These are phyloP conservation scores for Orbilia oligospora DNA, from an alignment of 2,329 filamentous ascomycete species.

Conservation along the genomic window DNA sequence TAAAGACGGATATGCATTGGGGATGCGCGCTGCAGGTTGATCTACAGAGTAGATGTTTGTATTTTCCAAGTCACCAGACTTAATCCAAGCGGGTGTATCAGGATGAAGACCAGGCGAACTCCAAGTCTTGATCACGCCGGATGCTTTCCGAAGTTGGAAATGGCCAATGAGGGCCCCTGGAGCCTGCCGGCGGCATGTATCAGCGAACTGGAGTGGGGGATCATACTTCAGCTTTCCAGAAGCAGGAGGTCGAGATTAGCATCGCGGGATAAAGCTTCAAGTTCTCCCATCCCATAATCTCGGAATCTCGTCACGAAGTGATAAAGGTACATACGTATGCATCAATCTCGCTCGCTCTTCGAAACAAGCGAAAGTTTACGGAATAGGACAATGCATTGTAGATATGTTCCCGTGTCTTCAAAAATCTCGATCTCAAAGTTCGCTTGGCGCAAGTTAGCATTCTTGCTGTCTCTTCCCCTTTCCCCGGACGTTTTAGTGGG, in stretches of 20 bases:
- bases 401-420: constrained; percentile 30
- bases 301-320: constrained; percentile 22
- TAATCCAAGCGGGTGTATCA: neutral
- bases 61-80: neutral
- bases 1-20: constrained; percentile 17
- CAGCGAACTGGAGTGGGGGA: constrained; percentile 12
- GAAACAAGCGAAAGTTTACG: constrained; percentile 32
- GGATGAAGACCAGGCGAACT: neutral
- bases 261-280: constrained; percentile 16
- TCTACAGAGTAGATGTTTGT: neutral
- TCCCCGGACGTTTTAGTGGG: constrained; percentile 33
- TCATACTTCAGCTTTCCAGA: constrained; percentile 10
- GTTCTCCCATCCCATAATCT: constrained; percentile 18
- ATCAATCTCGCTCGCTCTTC: constrained; percentile 24
- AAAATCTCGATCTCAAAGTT: constrained; percentile 9
- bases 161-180: neutral
- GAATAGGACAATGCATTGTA: constrained; percentile 25
- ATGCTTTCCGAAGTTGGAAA: constrained; percentile 9
- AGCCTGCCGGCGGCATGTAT: neutral
- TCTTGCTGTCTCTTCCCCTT: neutral
- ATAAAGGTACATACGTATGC: neutral
- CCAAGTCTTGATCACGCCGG: constrained; percentile 6
- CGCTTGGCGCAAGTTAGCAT: constrained; percentile 1
- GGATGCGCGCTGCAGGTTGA: constrained; percentile 14
- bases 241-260: constrained; percentile 2